phyloP scores from a whole-genome alignment of 805 yeast genomes.

The Candida bentonensis region DNA sequence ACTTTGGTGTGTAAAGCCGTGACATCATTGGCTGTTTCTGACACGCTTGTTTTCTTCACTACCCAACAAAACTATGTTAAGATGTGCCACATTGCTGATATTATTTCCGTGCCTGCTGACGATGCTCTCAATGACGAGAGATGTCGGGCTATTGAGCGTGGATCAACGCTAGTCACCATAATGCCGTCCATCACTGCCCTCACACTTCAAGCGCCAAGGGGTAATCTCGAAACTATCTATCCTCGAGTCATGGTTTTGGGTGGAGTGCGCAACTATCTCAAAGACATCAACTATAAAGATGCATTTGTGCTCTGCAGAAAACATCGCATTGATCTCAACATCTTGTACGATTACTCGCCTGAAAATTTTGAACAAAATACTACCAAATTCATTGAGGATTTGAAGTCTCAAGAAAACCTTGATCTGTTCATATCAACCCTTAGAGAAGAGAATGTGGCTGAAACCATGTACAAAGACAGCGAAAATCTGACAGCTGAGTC shows the following conservation, averaged over 20 bases:
- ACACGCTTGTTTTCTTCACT: conserved; percentile 61
- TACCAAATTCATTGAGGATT: conserved; percentile 53
- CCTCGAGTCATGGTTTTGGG: conserved; percentile 87
- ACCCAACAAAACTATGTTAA: conserved; percentile 77
- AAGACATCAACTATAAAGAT: conserved; percentile 38
- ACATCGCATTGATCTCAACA: conserved; percentile 83
- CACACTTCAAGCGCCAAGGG: conserved; percentile 87
- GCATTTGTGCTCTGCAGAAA: conserved; percentile 80
- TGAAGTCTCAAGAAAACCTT: conserved; percentile 58
- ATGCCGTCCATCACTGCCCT: conserved; percentile 77
- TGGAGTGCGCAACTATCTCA: conserved; percentile 62
- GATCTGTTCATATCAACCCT: conserved; percentile 81
- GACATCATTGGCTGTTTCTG: conserved; percentile 67
- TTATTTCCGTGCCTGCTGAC: conserved; percentile 22
- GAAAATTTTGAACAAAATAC: conserved; percentile 48
- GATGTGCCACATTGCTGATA: conserved; percentile 53
- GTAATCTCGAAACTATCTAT: conserved; percentile 84
- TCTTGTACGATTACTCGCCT: conserved; percentile 79
- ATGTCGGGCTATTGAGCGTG: conserved; percentile 78
- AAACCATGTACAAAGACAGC: conserved; percentile 74
- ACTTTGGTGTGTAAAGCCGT: conserved; percentile 54
- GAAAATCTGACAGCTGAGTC: conserved; percentile 4
- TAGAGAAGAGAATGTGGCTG: conserved; percentile 71
- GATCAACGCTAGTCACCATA: conserved; percentile 67
- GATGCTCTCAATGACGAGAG: conserved; percentile 51